These are phyloP conservation scores for Silene noctiflora DNA, from an alignment of 179 eudicot species.

Conservation along the genomic window DNA sequence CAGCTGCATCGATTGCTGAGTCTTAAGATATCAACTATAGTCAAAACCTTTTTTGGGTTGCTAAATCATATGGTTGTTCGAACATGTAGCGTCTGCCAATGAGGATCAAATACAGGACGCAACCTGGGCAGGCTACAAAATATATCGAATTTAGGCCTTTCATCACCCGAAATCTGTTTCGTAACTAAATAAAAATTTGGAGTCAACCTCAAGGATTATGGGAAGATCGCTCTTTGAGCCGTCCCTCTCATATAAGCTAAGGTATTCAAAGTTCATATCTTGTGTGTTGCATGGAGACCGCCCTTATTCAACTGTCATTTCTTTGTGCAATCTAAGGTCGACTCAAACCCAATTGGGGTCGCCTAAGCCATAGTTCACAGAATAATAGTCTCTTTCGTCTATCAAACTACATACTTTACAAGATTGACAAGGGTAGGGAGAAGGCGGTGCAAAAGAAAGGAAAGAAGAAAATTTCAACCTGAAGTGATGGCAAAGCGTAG, in stretches of 20 bases:
- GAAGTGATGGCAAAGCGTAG: slow-evolving; percentile 86
- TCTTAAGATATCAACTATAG: not conserved
- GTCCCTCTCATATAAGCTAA: not conserved
- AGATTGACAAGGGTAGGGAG: not conserved
- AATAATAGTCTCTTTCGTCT: not conserved
- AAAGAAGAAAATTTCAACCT: slow-evolving; percentile 39
- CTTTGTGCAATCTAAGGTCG: not conserved
- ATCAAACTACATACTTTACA: not conserved
- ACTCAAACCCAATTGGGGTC: not conserved
- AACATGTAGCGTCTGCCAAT: not conserved
- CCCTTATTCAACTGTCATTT: not conserved
- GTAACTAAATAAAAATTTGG: not conserved
- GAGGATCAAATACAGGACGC: slow-evolving; percentile 1
- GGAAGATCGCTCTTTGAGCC: not conserved
- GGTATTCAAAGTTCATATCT: not conserved
- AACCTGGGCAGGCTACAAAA: not conserved
- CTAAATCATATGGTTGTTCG: not conserved
- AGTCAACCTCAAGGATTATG: not conserved
- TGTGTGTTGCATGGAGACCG: not conserved
- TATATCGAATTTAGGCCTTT: not conserved
- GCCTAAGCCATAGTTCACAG: not conserved
- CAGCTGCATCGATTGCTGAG: not conserved
- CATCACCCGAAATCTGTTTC: not conserved
- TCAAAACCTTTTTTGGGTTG: not conserved
- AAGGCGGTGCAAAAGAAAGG: not conserved